Evolutionary conservation across 768 basidiomycete species (phyloP).

Genomic region (Suillus paluster): DNA sequence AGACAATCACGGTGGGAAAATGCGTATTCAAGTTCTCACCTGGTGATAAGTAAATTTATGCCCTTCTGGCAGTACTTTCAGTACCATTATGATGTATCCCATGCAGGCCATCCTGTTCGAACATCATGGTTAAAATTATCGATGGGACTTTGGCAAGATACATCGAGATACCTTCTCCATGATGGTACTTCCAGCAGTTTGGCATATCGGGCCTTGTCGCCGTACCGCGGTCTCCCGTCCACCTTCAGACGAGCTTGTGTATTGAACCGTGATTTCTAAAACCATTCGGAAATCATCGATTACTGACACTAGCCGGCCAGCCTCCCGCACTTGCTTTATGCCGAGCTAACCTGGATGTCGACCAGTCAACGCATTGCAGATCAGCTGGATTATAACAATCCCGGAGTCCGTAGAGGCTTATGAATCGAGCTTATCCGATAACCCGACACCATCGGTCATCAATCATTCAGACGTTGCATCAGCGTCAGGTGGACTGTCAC

Average conservation of each 20-base stretch:
- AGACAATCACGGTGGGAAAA: not conserved
- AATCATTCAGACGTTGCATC: not conserved
- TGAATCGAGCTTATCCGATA: not conserved
- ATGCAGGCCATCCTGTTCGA: not conserved
- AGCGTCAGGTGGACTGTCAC: not conserved
- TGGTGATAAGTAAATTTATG: not conserved
- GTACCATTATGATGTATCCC: not conserved
- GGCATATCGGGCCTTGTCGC: not conserved
- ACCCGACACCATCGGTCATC: not conserved
- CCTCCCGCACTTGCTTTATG: not conserved
- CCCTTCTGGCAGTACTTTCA: not conserved
- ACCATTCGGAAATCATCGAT: not conserved
- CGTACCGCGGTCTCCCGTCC: not conserved
- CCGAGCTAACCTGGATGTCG: not conserved
- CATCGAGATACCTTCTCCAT: not conserved
- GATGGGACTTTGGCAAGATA: not conserved
- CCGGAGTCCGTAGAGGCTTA: not conserved
- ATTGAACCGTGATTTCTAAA: not conserved
- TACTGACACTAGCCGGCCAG: not conserved
- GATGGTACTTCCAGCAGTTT: not conserved
- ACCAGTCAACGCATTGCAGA: not conserved
- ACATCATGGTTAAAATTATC: constrained; percentile 4
- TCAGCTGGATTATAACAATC: not conserved
- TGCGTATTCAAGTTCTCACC: not conserved
- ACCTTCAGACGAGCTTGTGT: not conserved